These are phyloP conservation scores for Paracoccidioides brasiliensis DNA, from an alignment of 2,329 filamentous ascomycete genomes.

Conservation along the genomic window DNA sequence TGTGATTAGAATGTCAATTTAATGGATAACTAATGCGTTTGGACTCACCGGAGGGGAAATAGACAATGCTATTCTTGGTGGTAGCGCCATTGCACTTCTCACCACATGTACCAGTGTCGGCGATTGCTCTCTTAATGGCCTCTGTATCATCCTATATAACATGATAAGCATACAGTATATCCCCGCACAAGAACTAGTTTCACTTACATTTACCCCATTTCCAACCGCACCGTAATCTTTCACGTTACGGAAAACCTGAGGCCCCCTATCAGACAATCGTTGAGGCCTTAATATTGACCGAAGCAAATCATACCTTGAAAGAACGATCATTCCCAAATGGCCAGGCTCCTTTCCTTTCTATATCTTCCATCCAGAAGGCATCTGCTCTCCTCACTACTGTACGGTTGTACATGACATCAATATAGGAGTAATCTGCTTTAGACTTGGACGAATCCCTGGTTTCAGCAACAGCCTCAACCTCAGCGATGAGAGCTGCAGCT, in stretches of 20 bases:
- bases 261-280: neutral
- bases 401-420: neutral
- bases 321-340: conserved; percentile 5
- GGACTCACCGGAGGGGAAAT: conserved; percentile 42
- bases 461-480: conserved; percentile 1
- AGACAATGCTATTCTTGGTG: conserved; percentile 12
- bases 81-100: conserved; percentile 11
- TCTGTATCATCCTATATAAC: conserved; percentile 1
- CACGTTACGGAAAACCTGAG: conserved; percentile 5
- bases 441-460: neutral
- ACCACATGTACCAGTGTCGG: conserved; percentile 9
- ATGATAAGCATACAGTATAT: neutral
- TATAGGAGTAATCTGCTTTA: conserved; percentile 1
- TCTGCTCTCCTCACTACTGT: neutral
- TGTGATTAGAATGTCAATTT: neutral
- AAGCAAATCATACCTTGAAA: neutral
- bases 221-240: conserved; percentile 4
- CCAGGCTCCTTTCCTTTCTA: neutral
- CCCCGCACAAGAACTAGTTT: neutral
- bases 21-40: neutral
- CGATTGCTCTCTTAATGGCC: conserved; percentile 1
- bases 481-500: conserved; percentile 4
- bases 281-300: neutral
- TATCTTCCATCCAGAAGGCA: conserved; percentile 5
- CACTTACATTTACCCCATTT: conserved; percentile 4